Base-by-base conservation (phyloP, 169 alveolate species). In the Plasmodium yoelii region DNA sequence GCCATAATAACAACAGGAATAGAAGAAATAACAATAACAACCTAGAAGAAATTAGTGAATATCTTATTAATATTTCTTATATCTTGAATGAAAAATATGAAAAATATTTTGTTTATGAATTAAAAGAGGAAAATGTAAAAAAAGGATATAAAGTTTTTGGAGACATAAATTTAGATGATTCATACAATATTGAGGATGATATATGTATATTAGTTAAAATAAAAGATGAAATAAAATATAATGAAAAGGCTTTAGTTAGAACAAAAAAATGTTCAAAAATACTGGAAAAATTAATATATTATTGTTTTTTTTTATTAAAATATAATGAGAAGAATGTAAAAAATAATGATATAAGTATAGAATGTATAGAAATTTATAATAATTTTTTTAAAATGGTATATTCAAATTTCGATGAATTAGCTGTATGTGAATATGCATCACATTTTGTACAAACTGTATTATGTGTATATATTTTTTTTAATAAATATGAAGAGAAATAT, bases 1-100 rank as follows among this genome's bases (percentile, higher is more conserved):
- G 0, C 7, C 18, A 15, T 2, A 15, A 15, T 1, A 15, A 15
- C 59, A 12, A 69, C 13, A 8, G 39, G 5, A 61, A 13, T 47
- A 49, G 42, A 5, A 24, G 13, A 39, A 19, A 7, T n/a, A 55
- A 13, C n/a, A 82, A 15, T 67, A 57, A 51, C 4, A 34, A 51
- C 5, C 5, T 82, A 5, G 67, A 69, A 46, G 91, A 86, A 24
- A 60, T 86, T 46, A 7, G 47, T 10, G 91, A 86, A 19, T 86
- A 86, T 28, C 12, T 86, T n/a, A 60, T 55, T 26, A 86, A 86
- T 39, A 71, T 86, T 69, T 70, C 87, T 1, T 86, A 86, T 42
- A 86, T 86, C 39, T 68, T 86, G 34, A 86, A 86, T 70, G 91
- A 86, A 13, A 86, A 86, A 34, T 86, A 86, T 86, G 91, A 86